A percentile compares a stretch with the other conserved stretches of the same genome.
These are phyloP conservation scores for Candida endomychidarum DNA, from an alignment of 805 yeast species.

Conservation along the genomic window DNA sequence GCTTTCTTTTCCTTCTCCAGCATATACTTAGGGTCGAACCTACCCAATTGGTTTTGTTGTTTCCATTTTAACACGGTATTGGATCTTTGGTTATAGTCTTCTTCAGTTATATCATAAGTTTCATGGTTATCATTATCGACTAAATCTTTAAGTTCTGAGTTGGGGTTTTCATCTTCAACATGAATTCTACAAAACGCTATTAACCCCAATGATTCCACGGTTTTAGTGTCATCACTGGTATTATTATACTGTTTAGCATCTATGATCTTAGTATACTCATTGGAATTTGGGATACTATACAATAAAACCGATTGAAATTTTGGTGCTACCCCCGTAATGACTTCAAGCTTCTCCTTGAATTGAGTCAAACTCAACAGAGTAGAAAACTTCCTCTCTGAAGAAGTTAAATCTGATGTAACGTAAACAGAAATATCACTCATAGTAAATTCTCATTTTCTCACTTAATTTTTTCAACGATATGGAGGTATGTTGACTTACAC, in stretches of 20 bases:
- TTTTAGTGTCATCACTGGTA: background rate
- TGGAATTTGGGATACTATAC: conserved; percentile 40
- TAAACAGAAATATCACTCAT: conserved; percentile 50
- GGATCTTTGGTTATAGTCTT: conserved; percentile 56
- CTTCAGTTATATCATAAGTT: conserved; percentile 47
- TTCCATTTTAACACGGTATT: conserved; percentile 82
- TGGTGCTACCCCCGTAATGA: conserved; percentile 74
- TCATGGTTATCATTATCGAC: conserved; percentile 24
- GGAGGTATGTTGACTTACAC: conserved; percentile 6
- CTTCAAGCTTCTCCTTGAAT: conserved; percentile 57
- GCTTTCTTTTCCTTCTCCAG: conserved; percentile 28
- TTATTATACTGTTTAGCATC: conserved; percentile 1
- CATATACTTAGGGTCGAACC: conserved; percentile 59
- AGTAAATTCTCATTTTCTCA: conserved; percentile 4
- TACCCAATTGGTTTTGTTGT: conserved; percentile 61
- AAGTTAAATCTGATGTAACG: conserved; percentile 63
- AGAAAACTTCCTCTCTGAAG: conserved; percentile 67
- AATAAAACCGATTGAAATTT: conserved; percentile 49
- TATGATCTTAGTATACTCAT: conserved; percentile 26
- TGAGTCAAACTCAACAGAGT: conserved; percentile 58
- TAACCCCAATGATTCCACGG: conserved; percentile 28
- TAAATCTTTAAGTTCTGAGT: conserved; percentile 42
- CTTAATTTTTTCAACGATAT: conserved; percentile 4
- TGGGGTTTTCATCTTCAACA: conserved; percentile 55
- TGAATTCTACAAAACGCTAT: conserved; percentile 50